A percentile compares a stretch with the other conserved stretches of the same genome.
phyloP scores from a whole-genome alignment of 2,329 filamentous ascomycete species.

The Monilinia fructicola region DNA sequence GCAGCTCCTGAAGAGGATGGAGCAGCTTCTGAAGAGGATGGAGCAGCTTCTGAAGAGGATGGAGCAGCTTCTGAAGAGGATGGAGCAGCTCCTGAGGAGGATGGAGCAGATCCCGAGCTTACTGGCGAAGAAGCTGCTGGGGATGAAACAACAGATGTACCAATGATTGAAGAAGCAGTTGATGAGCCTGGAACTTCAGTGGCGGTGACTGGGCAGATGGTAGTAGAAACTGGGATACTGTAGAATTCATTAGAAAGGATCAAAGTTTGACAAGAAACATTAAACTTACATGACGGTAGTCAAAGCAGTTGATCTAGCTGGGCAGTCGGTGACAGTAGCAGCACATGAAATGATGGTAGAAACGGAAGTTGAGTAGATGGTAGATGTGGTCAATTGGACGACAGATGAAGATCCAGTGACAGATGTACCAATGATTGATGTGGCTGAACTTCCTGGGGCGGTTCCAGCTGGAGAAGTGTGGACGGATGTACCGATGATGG shows the following conservation, averaged over 20 bases:
- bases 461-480: background rate
- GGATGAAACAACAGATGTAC: background rate
- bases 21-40: background rate
- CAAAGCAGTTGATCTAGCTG: conserved; percentile 43
- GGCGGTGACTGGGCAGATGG: conserved; percentile 38
- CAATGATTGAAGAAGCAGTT: background rate
- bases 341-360: conserved; percentile 54
- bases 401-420: conserved; percentile 7
- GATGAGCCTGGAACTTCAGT: conserved; percentile 15
- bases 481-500: conserved; percentile 7
- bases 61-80: background rate
- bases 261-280: background rate
- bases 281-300: conserved; percentile 42
- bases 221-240: conserved; percentile 46
- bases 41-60: background rate
- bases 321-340: conserved; percentile 52
- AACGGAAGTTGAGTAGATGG: conserved; percentile 52
- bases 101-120: background rate
- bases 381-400: conserved; percentile 42
- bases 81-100: background rate
- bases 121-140: background rate
- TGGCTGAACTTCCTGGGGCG: background rate
- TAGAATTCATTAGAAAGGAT: background rate
- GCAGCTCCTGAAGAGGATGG: too few species aligned
- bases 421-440: conserved; percentile 12